phyloP scores from a whole-genome alignment of 225 moss, liverwort and hornwort genomes.

The Sphagnum contortum region DNA sequence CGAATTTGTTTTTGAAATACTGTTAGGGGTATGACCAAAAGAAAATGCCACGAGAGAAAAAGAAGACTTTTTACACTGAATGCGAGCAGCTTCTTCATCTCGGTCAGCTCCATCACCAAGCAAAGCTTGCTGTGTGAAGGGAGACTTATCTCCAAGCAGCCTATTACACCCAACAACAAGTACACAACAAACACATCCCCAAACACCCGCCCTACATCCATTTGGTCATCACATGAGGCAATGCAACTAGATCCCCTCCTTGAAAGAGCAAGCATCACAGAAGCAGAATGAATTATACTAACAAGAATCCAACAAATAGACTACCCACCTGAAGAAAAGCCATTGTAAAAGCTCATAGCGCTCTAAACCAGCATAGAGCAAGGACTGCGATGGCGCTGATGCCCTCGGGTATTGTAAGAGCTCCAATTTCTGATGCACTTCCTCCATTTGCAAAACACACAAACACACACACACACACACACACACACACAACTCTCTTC shows the following conservation, averaged over 20 bases:
- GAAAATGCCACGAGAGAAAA: too few species aligned
- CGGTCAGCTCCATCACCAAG: slow-evolving; percentile 66
- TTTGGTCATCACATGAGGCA: too few species aligned
- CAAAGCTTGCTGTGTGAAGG: slow-evolving; percentile 71
- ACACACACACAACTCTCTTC: too few species aligned
- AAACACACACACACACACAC: too few species aligned
- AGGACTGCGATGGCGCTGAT: slow-evolving; percentile 81
- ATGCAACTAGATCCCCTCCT: too few species aligned
- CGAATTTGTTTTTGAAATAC: too few species aligned
- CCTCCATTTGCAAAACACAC: slow-evolving; percentile 41
- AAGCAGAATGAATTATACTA: too few species aligned
- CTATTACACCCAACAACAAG: slow-evolving; percentile 8
- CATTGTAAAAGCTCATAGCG: slow-evolving; percentile 90
- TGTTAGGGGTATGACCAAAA: too few species aligned
- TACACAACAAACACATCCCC: too few species aligned
- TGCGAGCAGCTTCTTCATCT: slow-evolving; percentile 79
- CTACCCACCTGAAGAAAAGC: slow-evolving; percentile 73
- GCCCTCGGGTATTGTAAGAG: slow-evolving; percentile 69
- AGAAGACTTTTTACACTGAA: slow-evolving; percentile 46
- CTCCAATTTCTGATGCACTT: slow-evolving; percentile 77
- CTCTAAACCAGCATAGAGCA: slow-evolving; percentile 86
- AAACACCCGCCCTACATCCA: too few species aligned
- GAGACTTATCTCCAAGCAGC: slow-evolving; percentile 86
- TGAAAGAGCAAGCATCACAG: too few species aligned
- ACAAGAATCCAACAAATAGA: too few species aligned